Evolutionary conservation across 352 stramenopile genomes (phyloP).

Genomic region (Phytophthora capsici): DNA sequence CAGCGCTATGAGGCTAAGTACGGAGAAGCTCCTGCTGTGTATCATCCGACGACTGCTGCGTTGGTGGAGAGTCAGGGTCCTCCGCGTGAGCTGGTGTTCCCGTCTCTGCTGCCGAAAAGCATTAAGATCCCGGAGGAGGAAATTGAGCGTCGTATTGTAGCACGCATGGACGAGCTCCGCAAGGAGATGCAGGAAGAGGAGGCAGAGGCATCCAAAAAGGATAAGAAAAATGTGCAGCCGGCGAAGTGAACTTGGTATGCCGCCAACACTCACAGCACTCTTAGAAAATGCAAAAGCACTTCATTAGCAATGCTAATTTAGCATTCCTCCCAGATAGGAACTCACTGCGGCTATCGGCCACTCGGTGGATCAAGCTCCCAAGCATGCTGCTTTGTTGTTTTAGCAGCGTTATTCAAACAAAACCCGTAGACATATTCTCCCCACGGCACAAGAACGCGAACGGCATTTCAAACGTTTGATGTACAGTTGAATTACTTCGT

Average conservation of each 20-base stretch:
- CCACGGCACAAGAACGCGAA: too few relatives aligned
- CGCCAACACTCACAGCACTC: too few relatives aligned
- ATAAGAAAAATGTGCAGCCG: neutral
- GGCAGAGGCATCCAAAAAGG: slow-evolving; percentile 9
- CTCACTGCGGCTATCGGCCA: too few relatives aligned
- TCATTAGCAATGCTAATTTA: too few relatives aligned
- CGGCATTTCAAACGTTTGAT: too few relatives aligned
- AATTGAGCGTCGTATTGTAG: slow-evolving; percentile 77
- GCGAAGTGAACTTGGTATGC: neutral
- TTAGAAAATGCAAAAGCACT: too few relatives aligned
- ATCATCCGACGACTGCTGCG: slow-evolving; percentile 66
- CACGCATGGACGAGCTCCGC: slow-evolving; percentile 74
- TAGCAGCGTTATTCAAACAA: too few relatives aligned
- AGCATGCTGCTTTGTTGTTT: too few relatives aligned
- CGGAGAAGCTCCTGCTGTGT: slow-evolving; percentile 61
- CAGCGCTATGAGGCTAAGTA: slow-evolving; percentile 86
- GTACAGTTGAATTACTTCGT: too few relatives aligned
- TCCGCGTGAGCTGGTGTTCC: slow-evolving; percentile 62
- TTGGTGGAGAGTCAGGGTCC: slow-evolving; percentile 72
- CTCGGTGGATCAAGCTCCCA: too few relatives aligned
- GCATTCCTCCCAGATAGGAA: too few relatives aligned
- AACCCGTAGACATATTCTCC: too few relatives aligned
- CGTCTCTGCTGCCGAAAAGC: slow-evolving; percentile 72
- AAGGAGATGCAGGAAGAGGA: slow-evolving; percentile 40
- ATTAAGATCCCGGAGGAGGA: slow-evolving; percentile 80